phyloP scores from a whole-genome alignment of 1,139 yeast genomes.

The Wickerhamomyces sp. region DNA sequence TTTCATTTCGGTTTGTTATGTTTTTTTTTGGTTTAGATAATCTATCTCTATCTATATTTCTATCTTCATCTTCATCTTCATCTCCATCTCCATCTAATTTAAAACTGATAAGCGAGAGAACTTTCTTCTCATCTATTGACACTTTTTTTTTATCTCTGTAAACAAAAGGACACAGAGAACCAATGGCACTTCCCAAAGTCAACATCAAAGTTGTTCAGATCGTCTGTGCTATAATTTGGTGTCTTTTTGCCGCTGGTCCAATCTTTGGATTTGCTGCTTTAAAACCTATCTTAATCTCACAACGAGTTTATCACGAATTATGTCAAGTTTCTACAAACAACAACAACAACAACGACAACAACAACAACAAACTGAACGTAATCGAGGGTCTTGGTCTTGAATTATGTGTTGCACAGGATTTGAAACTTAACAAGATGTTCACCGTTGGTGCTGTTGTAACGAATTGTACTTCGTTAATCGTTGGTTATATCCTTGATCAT shows the following conservation, averaged over 20 bases:
- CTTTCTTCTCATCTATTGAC: too few species aligned
- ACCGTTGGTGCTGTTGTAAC: constrained; percentile 85
- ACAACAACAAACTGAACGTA: too few species aligned
- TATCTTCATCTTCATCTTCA: too few species aligned
- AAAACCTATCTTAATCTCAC: constrained; percentile 71
- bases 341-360: too few species aligned
- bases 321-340: constrained; percentile 34
- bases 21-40: too few species aligned
- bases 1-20: too few species aligned
- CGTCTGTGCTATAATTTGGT: constrained; percentile 77
- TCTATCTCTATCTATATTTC: too few species aligned
- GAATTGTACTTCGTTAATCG: constrained; percentile 76
- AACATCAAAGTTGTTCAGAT: constrained; percentile 7
- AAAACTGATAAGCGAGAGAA: too few species aligned
- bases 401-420: constrained; percentile 69
- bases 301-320: constrained; percentile 65
- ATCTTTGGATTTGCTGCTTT: constrained; percentile 93
- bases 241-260: constrained; percentile 87
- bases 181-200: constrained; percentile 1
- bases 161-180: too few species aligned
- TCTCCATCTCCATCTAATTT: too few species aligned
- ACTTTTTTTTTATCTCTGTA: too few species aligned
- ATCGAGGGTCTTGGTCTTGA: constrained; percentile 22
- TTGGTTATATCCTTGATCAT: constrained; percentile 71
- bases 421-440: constrained; percentile 75